Percentiles rank a stretch among this genome's conserved stretches.
These are phyloP conservation scores for Rosellinia necatrix DNA, from an alignment of 2,329 filamentous ascomycete species.

Conservation along the genomic window DNA sequence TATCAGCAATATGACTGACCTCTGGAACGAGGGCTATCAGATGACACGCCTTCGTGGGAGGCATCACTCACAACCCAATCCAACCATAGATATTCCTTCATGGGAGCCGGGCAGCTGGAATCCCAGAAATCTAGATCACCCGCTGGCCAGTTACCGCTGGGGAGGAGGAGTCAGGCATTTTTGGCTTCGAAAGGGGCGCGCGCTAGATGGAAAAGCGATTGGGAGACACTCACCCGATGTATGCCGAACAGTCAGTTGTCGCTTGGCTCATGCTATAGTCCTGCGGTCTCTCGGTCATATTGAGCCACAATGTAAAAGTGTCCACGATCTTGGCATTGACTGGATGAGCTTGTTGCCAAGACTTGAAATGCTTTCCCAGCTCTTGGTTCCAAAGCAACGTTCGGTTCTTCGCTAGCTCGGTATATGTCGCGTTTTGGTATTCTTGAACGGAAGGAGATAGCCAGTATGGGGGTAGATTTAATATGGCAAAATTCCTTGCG, in stretches of 20 bases:
- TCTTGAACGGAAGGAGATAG: constrained; percentile 18
- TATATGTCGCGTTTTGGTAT: constrained; percentile 19
- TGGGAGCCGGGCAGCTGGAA: constrained; percentile 17
- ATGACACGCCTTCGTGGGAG: too few relatives aligned
- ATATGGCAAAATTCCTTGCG: constrained; percentile 19
- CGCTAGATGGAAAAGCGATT: neutral
- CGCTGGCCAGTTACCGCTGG: constrained; percentile 13
- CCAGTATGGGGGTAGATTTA: constrained; percentile 22
- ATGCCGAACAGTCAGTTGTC: constrained; percentile 17
- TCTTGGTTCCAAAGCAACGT: constrained; percentile 18
- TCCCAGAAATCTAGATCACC: constrained; percentile 20
- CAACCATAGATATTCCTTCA: constrained; percentile 23
- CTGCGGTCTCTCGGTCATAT: constrained; percentile 14
- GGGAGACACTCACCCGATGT: constrained; percentile 11
- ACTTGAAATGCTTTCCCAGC: constrained; percentile 3
- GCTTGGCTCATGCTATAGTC: constrained; percentile 22
- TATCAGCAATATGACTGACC: too few relatives aligned
- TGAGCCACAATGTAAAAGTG: constrained; percentile 18
- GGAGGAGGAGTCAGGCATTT: neutral
- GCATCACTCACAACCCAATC: constrained; percentile 18
- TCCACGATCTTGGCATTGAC: constrained; percentile 20
- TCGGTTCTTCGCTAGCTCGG: constrained; percentile 14
- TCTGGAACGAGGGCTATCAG: too few relatives aligned
- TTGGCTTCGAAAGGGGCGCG: too few relatives aligned
- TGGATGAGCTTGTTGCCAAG: neutral